Evolutionary conservation across 1,139 yeast genomes (phyloP), one percentile per base, ranked within the genome.

Genomic region (Yamadazyma membranifaciens): DNA sequence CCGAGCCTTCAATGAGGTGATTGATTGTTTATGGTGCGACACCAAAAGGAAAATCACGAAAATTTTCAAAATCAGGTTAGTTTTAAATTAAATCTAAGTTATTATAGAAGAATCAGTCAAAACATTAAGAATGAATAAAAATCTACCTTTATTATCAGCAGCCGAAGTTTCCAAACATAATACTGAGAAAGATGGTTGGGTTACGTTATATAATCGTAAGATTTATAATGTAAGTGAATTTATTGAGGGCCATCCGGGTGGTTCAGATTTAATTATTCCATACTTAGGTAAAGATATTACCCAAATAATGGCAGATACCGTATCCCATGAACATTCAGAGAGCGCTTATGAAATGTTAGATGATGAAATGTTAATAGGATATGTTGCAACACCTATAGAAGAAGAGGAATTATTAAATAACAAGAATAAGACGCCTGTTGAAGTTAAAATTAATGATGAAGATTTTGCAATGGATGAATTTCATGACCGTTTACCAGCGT

Each of bases 241-340:
- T 53, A 57, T 89, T 34, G 83, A 81, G 30, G 91, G 85, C 52
- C 96, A 89, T 60, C 96, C 97, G 0, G 96, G 87, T 42, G 97
- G 96, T 12, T 80, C 77, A 4, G 91, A 87, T 42, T 58, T 86
- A 32, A 78, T 92, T 44, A 54, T 75, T 42, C 91, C 87, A 3
- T 80, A 82, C 57, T 92, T 88, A 11, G 96, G 97, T 36, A 75
- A 81, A 57, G 98, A 92, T 59, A 72, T 89, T 47, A 86, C 97
- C 10, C 76, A 73, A 34, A 80, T 87, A 36, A 73, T 91, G 79
- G 79, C 83, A n/a, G 94, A 87, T 56, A 62, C 68, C 13, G 60
- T 57, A 3, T 72, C 83, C 28, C 96, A 89, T 58, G 79, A 75
- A 41, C 96, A 89, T 63, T 83, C 92, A 2, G 95, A 87, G 56